phyloP scores from a whole-genome alignment of 371 early-diverging fungal genomes.

The Mortierella sp. region DNA sequence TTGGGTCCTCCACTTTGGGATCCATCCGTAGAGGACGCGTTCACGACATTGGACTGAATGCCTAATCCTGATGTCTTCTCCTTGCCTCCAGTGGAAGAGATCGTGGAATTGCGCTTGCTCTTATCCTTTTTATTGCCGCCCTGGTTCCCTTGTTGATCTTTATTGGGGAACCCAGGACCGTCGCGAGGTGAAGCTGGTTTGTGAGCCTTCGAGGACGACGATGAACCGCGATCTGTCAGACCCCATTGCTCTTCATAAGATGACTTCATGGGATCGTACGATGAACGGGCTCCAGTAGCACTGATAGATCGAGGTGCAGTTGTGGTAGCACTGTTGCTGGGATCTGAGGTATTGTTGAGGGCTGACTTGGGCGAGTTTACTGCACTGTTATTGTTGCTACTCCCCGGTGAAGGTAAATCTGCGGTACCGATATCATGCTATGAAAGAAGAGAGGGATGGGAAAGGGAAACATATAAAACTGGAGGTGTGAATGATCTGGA shows the following conservation, averaged over 20 bases:
- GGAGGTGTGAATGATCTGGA: neutral
- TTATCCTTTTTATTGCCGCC: constrained; percentile 50
- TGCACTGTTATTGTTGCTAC: constrained; percentile 37
- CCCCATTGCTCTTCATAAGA: constrained; percentile 56
- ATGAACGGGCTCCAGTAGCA: constrained; percentile 36
- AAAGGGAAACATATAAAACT: neutral
- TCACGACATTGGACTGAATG: constrained; percentile 34
- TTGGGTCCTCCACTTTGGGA: constrained; percentile 25
- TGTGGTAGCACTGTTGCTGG: constrained; percentile 15
- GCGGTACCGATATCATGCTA: constrained; percentile 48
- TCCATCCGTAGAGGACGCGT: constrained; percentile 21
- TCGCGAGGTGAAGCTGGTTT: constrained; percentile 53
- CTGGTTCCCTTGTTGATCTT: constrained; percentile 15
- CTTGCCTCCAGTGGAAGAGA: constrained; percentile 21
- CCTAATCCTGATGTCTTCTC: constrained; percentile 50
- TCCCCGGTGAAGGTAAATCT: constrained; percentile 44
- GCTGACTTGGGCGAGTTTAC: constrained; percentile 47
- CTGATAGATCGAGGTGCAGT: constrained; percentile 43
- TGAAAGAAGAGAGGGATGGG: neutral
- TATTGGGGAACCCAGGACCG: constrained; percentile 64
- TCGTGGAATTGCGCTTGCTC: constrained; percentile 35
- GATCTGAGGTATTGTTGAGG: constrained; percentile 48
- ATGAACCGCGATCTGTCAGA: constrained; percentile 25
- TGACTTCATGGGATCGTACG: constrained; percentile 55
- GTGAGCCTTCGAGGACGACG: constrained; percentile 30